Conservation (phyloP, 1,139 yeast genomes). For the Debaryomyces subglobosus region DNA sequence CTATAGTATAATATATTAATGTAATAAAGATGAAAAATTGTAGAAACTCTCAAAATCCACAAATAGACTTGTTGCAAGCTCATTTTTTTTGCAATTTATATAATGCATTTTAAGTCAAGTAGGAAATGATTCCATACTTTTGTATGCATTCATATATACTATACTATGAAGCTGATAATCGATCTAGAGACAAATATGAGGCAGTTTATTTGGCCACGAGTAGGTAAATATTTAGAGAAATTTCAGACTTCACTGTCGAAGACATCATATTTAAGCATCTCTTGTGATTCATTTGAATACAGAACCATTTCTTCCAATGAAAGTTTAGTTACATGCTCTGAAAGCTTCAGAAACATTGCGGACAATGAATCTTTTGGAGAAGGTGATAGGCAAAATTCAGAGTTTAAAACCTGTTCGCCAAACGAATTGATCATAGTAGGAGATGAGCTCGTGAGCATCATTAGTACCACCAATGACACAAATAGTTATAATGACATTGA, state of each 20-base stretch:
- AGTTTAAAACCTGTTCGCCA: background rate
- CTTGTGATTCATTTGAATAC: background rate
- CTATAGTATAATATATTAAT: background rate
- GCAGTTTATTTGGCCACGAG: background rate
- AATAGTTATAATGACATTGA: background rate
- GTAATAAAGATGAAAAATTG: background rate
- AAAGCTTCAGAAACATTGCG: background rate
- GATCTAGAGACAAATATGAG: background rate
- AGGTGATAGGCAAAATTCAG: background rate
- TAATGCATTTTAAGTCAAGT: background rate
- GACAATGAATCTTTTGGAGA: background rate
- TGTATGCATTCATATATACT: background rate
- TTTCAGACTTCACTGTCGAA: background rate
- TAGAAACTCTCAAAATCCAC: background rate
- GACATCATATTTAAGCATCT: background rate
- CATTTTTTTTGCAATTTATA: background rate
- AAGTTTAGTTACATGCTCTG: constrained; percentile 3
- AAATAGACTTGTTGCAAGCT: background rate
- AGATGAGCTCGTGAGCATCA: background rate
- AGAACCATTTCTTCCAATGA: constrained; percentile 2
- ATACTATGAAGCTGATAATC: background rate
- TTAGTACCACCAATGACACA: background rate
- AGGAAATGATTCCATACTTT: background rate
- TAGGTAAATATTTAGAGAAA: background rate
- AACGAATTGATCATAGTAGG: background rate